A percentile compares a stretch with the other conserved stretches of the same genome.
These are phyloP conservation scores for Coniochaeta prunicola DNA, from an alignment of 2,329 filamentous ascomycete species.

Conservation along the genomic window DNA sequence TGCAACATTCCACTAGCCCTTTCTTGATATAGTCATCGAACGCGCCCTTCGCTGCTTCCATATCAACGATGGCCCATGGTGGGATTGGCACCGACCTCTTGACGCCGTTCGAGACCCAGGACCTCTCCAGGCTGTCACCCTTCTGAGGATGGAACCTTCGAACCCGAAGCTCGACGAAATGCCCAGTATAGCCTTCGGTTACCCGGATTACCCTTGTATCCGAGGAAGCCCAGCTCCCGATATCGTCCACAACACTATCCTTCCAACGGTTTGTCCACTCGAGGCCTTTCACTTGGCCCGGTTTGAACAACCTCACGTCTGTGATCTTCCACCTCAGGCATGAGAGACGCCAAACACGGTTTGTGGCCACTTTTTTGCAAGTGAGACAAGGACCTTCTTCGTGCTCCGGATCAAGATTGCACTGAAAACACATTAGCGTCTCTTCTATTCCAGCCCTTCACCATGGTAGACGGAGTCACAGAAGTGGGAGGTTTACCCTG, in stretches of 20 bases:
- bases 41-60: conserved; percentile 39
- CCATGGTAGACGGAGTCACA: neutral
- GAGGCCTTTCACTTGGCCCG: conserved; percentile 48
- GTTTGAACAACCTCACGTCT: conserved; percentile 50
- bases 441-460: neutral
- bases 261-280: conserved; percentile 55
- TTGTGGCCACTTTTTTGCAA: conserved; percentile 45
- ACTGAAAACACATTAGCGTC: conserved; percentile 27
- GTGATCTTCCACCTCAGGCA: conserved; percentile 56
- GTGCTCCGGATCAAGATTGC: conserved; percentile 40
- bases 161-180: conserved; percentile 40
- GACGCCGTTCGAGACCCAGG: conserved; percentile 41
- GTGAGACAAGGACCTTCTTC: conserved; percentile 42
- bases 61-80: conserved; percentile 47
- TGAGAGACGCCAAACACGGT: conserved; percentile 41
- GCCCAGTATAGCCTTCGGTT: conserved; percentile 46
- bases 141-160: conserved; percentile 46
- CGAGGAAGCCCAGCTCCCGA: conserved; percentile 46
- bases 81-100: conserved; percentile 43
- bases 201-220: conserved; percentile 43
- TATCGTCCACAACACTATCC: conserved; percentile 46
- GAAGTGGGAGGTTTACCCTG: conserved; percentile 35
- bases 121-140: conserved; percentile 47
- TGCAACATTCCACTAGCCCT: conserved; percentile 39
- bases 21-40: conserved; percentile 44